Evolutionary conservation across 441 rosid species (phyloP).

Genomic region (Flueggea neowawraea): DNA sequence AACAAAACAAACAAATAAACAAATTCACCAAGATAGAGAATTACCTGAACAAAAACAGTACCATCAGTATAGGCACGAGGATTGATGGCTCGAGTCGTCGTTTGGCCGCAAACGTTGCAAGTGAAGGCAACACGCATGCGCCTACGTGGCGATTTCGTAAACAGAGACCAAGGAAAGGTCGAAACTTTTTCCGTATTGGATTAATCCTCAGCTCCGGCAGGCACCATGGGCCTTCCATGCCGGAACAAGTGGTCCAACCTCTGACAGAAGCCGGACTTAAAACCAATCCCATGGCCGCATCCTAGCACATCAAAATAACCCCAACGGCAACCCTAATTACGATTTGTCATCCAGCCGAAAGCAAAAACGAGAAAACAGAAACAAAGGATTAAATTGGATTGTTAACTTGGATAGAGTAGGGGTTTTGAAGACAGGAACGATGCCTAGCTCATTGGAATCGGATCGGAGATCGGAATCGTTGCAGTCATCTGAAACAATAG

Average conservation of each 20-base stretch:
- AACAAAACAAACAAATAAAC: neutral
- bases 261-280: constrained; percentile 77
- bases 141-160: constrained; percentile 91
- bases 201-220: constrained; percentile 49
- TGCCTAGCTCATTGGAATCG: constrained; percentile 45
- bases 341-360: too few species aligned
- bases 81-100: constrained; percentile 87
- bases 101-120: constrained; percentile 84
- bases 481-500: constrained; percentile 38
- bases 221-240: constrained; percentile 89
- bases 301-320: constrained; percentile 30
- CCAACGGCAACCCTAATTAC: constrained; percentile 9
- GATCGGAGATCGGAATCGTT: constrained; percentile 50
- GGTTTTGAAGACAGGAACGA: constrained; percentile 59
- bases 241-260: constrained; percentile 95
- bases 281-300: constrained; percentile 91
- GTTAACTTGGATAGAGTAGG: constrained; percentile 56
- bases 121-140: constrained; percentile 96
- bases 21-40: neutral
- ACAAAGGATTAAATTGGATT: neutral
- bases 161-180: constrained; percentile 92
- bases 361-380: neutral
- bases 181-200: constrained; percentile 54
- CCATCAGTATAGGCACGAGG: constrained; percentile 90
- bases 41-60: constrained; percentile 86